phyloP scores from a whole-genome alignment of 1,284 basidiomycete genomes.

The Tylopilus sp. region DNA sequence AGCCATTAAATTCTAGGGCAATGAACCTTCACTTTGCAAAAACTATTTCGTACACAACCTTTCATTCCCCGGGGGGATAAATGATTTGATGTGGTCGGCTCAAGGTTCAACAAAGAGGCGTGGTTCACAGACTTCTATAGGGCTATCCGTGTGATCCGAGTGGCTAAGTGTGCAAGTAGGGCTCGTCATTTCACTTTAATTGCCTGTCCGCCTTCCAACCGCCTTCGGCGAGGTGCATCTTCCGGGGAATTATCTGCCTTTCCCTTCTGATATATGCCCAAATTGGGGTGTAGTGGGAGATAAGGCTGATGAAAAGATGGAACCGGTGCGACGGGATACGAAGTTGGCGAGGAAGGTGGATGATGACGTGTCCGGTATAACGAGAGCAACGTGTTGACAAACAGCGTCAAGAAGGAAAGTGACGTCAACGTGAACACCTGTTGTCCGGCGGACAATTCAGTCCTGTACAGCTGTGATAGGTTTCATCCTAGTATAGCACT shows the following conservation, averaged over 20 bases:
- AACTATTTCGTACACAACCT: conserved; percentile 5
- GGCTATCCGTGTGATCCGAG: conserved; percentile 29
- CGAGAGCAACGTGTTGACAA: conserved; percentile 79
- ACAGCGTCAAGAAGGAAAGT: conserved; percentile 73
- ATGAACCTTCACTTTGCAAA: conserved; percentile 12
- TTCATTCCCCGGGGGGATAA: conserved; percentile 25
- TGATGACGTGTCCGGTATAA: conserved; percentile 66
- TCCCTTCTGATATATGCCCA: conserved; percentile 42
- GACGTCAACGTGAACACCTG: conserved; percentile 79
- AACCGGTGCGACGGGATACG: conserved; percentile 44
- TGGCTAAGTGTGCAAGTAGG: conserved; percentile 16
- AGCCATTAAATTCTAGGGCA: conserved; percentile 8
- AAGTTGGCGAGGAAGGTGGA: conserved; percentile 36
- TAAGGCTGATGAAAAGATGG: conserved; percentile 48
- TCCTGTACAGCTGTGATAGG: conserved; percentile 11
- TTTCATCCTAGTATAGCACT: conserved; percentile 31
- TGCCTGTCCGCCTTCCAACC: conserved; percentile 57
- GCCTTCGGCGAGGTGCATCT: conserved; percentile 55
- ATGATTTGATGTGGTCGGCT: conserved; percentile 23
- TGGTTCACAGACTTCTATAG: conserved; percentile 23
- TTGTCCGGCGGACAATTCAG: conserved; percentile 16
- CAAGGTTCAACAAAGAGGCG: conserved; percentile 18
- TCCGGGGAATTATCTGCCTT: conserved; percentile 40
- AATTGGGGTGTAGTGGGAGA: conserved; percentile 44
- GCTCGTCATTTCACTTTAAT: conserved; percentile 52